Percentiles rank a stretch among this genome's conserved stretches.
phyloP scores from a whole-genome alignment of 2,329 filamentous ascomycete genomes.

The Exophiala oligosperma region DNA sequence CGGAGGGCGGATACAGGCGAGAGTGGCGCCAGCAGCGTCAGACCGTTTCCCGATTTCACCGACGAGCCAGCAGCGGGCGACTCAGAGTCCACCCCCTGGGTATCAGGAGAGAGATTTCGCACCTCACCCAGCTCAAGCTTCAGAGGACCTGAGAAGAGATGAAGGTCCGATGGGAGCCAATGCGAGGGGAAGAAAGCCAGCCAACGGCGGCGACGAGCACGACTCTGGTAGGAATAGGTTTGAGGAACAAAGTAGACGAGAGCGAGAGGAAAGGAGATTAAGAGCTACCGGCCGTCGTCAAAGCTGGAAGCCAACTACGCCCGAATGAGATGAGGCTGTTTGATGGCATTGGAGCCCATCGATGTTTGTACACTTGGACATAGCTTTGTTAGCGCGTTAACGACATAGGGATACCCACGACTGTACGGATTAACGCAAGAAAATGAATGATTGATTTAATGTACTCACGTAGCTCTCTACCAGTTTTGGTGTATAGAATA shows the following conservation, averaged over 20 bases:
- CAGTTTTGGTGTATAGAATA: too few species aligned
- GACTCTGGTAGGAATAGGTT: conserved; percentile 20
- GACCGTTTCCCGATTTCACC: conserved; percentile 27
- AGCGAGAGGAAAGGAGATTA: conserved; percentile 24
- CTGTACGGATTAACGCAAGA: not conserved
- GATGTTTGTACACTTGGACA: not conserved
- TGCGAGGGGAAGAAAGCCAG: not conserved
- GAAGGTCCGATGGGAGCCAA: conserved; percentile 2
- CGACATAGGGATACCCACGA: conserved; percentile 10
- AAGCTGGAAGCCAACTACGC: conserved; percentile 19
- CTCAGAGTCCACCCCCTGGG: conserved; percentile 9
- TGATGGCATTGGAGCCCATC: not conserved
- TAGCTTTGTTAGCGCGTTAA: not conserved
- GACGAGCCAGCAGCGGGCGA: conserved; percentile 20
- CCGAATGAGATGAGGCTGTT: conserved; percentile 4
- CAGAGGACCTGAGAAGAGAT: conserved; percentile 10
- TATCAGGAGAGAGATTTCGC: conserved; percentile 10
- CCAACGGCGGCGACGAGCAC: conserved; percentile 11
- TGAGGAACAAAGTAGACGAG: conserved; percentile 27
- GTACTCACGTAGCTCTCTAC: too few species aligned
- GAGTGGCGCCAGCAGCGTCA: conserved; percentile 22
- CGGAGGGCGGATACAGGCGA: conserved; percentile 15
- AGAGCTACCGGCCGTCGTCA: conserved; percentile 21
- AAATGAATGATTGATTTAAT: too few species aligned
- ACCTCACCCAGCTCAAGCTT: conserved; percentile 17